Evolutionary conservation across 78 protist genomes (phyloP).

Genomic region (Isochrysis galbana): DNA sequence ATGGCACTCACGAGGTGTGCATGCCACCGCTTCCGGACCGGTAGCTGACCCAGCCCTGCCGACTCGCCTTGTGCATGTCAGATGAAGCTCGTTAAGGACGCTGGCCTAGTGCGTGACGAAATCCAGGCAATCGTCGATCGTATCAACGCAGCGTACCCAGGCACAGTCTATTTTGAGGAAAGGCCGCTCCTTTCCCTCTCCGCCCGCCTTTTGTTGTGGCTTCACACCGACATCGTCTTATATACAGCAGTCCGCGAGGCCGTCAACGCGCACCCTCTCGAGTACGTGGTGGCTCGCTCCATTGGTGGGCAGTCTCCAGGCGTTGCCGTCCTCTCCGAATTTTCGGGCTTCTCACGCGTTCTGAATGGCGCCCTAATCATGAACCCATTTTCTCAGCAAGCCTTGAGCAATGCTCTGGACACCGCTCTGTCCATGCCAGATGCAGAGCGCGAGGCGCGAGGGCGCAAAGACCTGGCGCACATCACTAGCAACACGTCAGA

Average conservation of each 20-base stretch:
- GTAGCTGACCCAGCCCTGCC: too few species aligned
- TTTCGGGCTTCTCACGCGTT: neutral
- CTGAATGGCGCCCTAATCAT: neutral
- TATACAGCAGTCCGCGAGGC: neutral
- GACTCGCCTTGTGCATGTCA: too few species aligned
- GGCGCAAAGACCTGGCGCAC: neutral
- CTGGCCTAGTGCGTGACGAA: neutral
- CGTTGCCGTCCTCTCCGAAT: neutral
- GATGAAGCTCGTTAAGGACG: neutral
- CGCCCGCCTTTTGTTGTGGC: neutral
- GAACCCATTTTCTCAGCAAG: neutral
- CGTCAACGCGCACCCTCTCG: constrained; percentile 3
- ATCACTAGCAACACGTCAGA: neutral
- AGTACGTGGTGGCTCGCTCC: neutral
- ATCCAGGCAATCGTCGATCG: neutral
- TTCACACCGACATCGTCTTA: neutral
- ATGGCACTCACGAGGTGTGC: too few species aligned
- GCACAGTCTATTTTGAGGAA: neutral
- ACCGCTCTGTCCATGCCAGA: neutral
- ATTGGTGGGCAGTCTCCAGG: neutral
- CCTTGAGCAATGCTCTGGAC: neutral
- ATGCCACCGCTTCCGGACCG: too few species aligned
- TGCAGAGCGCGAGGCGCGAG: neutral
- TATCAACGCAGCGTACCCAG: neutral
- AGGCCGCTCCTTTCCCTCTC: neutral